Evolutionary conservation across 352 stramenopile genomes (phyloP).

Genomic region (Phytophthora hibernalis): DNA sequence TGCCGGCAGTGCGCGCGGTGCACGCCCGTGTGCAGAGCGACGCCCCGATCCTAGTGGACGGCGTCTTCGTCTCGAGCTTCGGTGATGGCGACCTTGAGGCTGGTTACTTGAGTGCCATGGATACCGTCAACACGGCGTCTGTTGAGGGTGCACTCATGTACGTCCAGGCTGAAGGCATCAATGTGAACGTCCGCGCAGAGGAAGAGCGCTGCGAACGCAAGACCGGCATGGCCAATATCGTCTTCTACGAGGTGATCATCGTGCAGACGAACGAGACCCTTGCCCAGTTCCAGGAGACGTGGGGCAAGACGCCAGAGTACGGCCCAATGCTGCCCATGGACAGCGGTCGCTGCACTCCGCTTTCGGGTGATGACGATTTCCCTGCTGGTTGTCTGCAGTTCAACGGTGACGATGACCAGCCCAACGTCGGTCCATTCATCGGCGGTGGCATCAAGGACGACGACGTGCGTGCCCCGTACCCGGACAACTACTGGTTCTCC

Average conservation of each 20-base stretch:
- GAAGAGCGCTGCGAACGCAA: conserved; percentile 70
- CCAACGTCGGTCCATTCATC: conserved; percentile 74
- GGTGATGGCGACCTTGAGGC: conserved; percentile 56
- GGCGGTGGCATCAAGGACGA: conserved; percentile 60
- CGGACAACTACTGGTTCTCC: conserved; percentile 73
- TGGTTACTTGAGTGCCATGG: conserved; percentile 67
- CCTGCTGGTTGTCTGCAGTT: conserved; percentile 67
- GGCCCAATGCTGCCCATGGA: conserved; percentile 76
- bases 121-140: conserved; percentile 78
- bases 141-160: conserved; percentile 84
- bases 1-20: conserved; percentile 62
- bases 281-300: conserved; percentile 62
- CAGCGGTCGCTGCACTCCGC: conserved; percentile 64
- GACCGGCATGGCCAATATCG: conserved; percentile 63
- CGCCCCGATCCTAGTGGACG: conserved; percentile 60
- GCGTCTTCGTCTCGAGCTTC: conserved; percentile 69
- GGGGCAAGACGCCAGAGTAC: conserved; percentile 68
- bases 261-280: conserved; percentile 68
- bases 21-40: conserved; percentile 82
- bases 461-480: conserved; percentile 60
- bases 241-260: conserved; percentile 82
- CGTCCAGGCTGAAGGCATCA: conserved; percentile 83
- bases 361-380: conserved; percentile 44
- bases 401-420: conserved; percentile 65
- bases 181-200: conserved; percentile 52